Percentiles rank a stretch among this genome's conserved stretches.
phyloP scores from a whole-genome alignment of 768 basidiomycete genomes.

The Ramaria sp. region DNA sequence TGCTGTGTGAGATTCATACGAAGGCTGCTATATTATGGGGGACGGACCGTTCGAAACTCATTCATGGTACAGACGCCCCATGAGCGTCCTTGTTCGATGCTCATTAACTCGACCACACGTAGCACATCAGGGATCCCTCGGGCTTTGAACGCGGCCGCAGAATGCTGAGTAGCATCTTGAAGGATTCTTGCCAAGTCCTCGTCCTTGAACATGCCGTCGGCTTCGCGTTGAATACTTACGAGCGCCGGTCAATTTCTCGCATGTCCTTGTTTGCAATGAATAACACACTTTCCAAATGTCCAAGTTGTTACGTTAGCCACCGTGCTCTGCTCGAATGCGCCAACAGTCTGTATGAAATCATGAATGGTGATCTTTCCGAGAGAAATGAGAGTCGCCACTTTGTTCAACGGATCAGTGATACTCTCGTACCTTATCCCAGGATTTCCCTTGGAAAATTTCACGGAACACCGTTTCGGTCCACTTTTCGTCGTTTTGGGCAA shows the following conservation, averaged over 20 bases:
- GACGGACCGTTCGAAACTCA: constrained; percentile 36
- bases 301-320: constrained; percentile 33
- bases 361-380: constrained; percentile 12
- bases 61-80: constrained; percentile 54
- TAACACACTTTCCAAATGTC: constrained; percentile 41
- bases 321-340: constrained; percentile 16
- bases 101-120: constrained; percentile 57
- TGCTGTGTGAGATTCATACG: not conserved
- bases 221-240: constrained; percentile 38
- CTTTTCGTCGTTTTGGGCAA: constrained; percentile 41
- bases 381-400: not conserved
- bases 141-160: constrained; percentile 56
- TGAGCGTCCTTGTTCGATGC: constrained; percentile 50
- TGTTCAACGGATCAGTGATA: not conserved
- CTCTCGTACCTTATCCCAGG: constrained; percentile 27
- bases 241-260: not conserved
- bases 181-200: constrained; percentile 51
- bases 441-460: constrained; percentile 29
- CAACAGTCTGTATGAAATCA: constrained; percentile 7
- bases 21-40: not conserved
- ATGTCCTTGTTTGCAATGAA: not conserved
- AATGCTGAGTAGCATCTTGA: constrained; percentile 47
- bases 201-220: constrained; percentile 49
- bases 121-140: constrained; percentile 55
- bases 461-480: constrained; percentile 46